These are phyloP conservation scores for Jatropha multifida DNA, from an alignment of 441 rosid genomes.

Conservation along the genomic window DNA sequence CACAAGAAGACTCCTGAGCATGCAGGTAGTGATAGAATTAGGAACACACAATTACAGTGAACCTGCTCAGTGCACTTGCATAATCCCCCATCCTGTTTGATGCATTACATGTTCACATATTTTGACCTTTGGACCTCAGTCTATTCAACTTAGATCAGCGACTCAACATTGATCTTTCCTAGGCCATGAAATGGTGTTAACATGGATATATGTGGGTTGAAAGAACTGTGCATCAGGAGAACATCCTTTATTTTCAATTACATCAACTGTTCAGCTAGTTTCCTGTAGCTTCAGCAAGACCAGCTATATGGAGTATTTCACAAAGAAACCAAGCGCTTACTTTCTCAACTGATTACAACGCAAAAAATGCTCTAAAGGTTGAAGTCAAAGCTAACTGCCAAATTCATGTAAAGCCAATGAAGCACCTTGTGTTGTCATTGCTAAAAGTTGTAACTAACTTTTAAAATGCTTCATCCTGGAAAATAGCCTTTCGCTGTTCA, in stretches of 20 bases:
- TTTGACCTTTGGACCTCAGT: neutral
- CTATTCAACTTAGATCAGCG: neutral
- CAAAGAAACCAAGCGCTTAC: neutral
- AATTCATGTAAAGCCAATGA: neutral
- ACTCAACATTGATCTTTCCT: neutral
- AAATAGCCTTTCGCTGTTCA: no score
- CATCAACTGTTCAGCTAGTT: neutral
- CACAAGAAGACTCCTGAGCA: neutral
- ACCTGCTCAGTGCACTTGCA: neutral
- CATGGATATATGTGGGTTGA: neutral
- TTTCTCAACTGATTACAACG: neutral
- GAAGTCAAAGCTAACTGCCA: neutral
- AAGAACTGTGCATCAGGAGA: neutral
- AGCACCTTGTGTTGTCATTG: neutral
- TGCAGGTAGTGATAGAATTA: neutral
- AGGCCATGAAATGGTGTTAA: neutral
- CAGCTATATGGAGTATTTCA: neutral
- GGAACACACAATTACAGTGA: no score
- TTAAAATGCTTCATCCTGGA: neutral
- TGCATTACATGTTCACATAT: neutral
- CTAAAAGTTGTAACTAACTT: neutral
- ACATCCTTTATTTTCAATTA: neutral
- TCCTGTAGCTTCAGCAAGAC: neutral
- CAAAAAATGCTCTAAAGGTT: neutral
- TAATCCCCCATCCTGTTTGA: neutral